Conservation (phyloP, 1,284 basidiomycete species). For the Entoloma clypeatum region DNA sequence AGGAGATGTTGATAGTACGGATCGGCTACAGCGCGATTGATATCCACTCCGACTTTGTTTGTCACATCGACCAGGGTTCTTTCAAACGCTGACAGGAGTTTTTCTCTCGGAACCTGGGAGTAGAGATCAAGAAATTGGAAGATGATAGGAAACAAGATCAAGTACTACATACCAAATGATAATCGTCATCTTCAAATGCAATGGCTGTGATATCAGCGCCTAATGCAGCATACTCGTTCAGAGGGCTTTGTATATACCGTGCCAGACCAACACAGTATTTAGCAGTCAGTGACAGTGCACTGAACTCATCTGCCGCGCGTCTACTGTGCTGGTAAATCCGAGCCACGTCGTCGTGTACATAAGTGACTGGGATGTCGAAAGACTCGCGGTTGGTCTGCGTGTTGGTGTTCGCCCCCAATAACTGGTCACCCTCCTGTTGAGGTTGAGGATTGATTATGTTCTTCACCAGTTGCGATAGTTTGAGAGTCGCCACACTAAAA, state of each 20-base stretch:
- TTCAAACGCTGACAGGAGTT: slow-evolving; percentile 80
- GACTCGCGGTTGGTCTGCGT: slow-evolving; percentile 36
- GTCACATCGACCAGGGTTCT: slow-evolving; percentile 86
- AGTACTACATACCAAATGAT: slow-evolving; percentile 69
- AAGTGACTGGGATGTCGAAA: slow-evolving; percentile 73
- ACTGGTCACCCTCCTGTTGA: slow-evolving; percentile 24
- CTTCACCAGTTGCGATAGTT: slow-evolving; percentile 65
- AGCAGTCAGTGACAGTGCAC: slow-evolving; percentile 74
- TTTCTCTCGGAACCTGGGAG: slow-evolving; percentile 81
- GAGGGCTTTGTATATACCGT: slow-evolving; percentile 89
- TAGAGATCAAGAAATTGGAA: slow-evolving; percentile 10
- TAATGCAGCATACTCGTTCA: slow-evolving; percentile 90
- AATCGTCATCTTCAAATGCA: slow-evolving; percentile 78
- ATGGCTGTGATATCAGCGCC: slow-evolving; percentile 80
- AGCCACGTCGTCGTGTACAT: slow-evolving; percentile 89
- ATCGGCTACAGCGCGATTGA: slow-evolving; percentile 89
- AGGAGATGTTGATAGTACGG: slow-evolving; percentile 85
- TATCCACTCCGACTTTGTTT: slow-evolving; percentile 92
- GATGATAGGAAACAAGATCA: slow-evolving; percentile 6
- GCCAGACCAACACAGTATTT: slow-evolving; percentile 95
- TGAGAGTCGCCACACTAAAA: slow-evolving; percentile 78
- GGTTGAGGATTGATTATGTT: slow-evolving; percentile 32
- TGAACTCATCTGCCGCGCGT: slow-evolving; percentile 85
- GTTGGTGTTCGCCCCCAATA: slow-evolving; percentile 27
- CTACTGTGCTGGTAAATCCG: slow-evolving; percentile 91